phyloP scores from a whole-genome alignment of 192 early-diverging fungal species.

The Coemansia javaensis region DNA sequence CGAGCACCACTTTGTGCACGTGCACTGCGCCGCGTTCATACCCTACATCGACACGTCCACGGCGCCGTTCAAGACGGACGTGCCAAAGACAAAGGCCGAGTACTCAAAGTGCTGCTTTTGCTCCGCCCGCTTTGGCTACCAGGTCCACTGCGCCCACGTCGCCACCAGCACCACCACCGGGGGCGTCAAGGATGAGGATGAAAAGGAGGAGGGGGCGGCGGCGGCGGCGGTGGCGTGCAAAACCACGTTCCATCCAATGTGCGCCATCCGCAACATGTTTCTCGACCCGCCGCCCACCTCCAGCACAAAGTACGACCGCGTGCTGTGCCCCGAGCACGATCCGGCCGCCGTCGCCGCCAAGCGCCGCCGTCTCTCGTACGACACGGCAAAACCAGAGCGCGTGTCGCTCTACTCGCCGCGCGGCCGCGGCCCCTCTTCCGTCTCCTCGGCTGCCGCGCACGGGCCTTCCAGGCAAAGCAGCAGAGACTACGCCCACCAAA shows the following conservation, averaged over 20 bases:
- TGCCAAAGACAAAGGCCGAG: constrained; percentile 15
- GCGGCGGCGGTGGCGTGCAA: constrained; percentile 5
- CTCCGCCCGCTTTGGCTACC: constrained; percentile 23
- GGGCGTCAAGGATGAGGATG: too few relatives aligned
- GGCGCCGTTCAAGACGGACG: constrained; percentile 29
- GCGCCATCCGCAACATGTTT: constrained; percentile 36
- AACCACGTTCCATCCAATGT: constrained; percentile 42
- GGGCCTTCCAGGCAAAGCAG: too few relatives aligned
- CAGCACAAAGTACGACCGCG: constrained; percentile 23
- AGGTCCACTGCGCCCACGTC: constrained; percentile 26
- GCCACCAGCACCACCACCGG: too few relatives aligned
- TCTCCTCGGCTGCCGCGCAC: too few relatives aligned
- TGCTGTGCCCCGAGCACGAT: constrained; percentile 21
- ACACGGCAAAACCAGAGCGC: too few relatives aligned
- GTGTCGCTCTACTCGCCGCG: too few relatives aligned
- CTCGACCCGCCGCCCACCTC: constrained; percentile 13
- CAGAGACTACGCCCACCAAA: too few relatives aligned
- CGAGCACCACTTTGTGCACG: constrained; percentile 34
- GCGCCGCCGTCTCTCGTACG: too few relatives aligned
- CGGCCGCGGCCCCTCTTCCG: too few relatives aligned
- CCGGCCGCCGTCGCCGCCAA: constrained; percentile 2
- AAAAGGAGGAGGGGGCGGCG: not conserved
- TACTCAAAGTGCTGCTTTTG: constrained; percentile 25
- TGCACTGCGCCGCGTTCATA: constrained; percentile 44
- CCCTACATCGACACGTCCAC: constrained; percentile 31